These are phyloP conservation scores for Delitschia confertaspora DNA, from an alignment of 495 filamentous ascomycete genomes.

Conservation along the genomic window DNA sequence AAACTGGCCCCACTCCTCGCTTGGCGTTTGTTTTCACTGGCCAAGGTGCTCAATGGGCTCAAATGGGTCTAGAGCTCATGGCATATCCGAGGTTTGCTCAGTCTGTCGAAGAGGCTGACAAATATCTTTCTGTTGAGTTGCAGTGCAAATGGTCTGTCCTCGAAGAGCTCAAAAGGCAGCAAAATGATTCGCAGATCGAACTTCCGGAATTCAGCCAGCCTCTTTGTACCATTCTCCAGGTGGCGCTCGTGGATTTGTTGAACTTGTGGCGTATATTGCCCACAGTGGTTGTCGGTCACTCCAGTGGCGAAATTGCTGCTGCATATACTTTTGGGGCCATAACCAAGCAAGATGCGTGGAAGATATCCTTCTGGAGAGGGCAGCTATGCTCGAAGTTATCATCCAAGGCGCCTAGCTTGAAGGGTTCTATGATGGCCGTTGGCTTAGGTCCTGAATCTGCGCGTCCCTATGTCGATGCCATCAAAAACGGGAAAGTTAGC, in stretches of 20 bases:
- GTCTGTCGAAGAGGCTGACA: constrained; percentile 8
- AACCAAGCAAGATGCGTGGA: neutral
- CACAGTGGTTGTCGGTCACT: constrained; percentile 10
- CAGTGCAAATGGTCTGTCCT: neutral
- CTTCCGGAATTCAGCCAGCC: constrained; percentile 32
- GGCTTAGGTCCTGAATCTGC: neutral
- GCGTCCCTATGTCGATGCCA: neutral
- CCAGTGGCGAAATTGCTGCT: constrained; percentile 18
- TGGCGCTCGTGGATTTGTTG: constrained; percentile 14
- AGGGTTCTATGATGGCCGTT: constrained; percentile 8
- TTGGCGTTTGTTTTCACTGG: constrained; percentile 43
- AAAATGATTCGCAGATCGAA: neutral
- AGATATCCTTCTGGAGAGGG: constrained; percentile 4
- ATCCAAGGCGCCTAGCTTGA: neutral
- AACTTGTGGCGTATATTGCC: constrained; percentile 8
- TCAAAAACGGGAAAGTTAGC: neutral
- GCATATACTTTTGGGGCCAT: constrained; percentile 13
- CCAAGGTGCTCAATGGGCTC: constrained; percentile 62
- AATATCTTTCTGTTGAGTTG: neutral
- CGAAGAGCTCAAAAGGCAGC: neutral
- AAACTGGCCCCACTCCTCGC: neutral
- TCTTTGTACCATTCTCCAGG: constrained; percentile 9
- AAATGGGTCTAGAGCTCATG: constrained; percentile 42
- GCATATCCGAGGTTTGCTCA: constrained; percentile 5
- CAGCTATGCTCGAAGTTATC: neutral